Base-by-base conservation (phyloP, 139 green algal genomes). In the Coelastrella sp. region DNA sequence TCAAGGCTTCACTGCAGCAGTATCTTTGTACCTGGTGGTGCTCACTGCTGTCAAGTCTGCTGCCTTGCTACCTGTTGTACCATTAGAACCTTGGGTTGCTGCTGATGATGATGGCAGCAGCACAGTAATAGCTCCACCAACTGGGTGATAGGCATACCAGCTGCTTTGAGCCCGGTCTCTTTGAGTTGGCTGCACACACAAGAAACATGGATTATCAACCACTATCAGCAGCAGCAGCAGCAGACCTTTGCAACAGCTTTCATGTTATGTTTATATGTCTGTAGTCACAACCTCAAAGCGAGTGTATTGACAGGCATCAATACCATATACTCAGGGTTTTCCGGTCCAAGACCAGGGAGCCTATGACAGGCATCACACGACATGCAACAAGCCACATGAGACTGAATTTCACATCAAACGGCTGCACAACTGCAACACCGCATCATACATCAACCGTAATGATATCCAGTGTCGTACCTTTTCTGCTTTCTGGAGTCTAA, bases 71-170 rank as follows among this genome's bases (percentile, higher is more conserved):
- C 15, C 45, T 57, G 45, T 13, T 23, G 15, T 13, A 57, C 45
- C 15, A 13, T 13, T 13, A 57, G 38, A 34, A 25, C 71, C 37
- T 79, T 41, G 41, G 38, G 43, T 43, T 69, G 62, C 62, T 40
- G 30, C 37, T 51, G 67, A 1, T 51, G 17, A 0, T 30, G 67
- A 5, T 41, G 76, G 35, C n/a, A 75, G 25, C 66, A 78, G 45
- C 68, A 93, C 73, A 1, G 93, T 93, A 27, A 96, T 86, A 0
- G 91, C 93, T 4, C 93, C 93, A 0, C 90, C 93, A 6, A 92
- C 85, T 0, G 89, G 88, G 38, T 94, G 87, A 69, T 95, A 96
- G 2, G 87, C 84, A 63, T 91, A 94, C 93, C 93, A 96, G 9
- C 85, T 81, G 19, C 94, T 93, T 3, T 68, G 68, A 7, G 81